Evolutionary conservation across 352 stramenopile species (phyloP).

Genomic region (Phytopythium chamaehyphon): DNA sequence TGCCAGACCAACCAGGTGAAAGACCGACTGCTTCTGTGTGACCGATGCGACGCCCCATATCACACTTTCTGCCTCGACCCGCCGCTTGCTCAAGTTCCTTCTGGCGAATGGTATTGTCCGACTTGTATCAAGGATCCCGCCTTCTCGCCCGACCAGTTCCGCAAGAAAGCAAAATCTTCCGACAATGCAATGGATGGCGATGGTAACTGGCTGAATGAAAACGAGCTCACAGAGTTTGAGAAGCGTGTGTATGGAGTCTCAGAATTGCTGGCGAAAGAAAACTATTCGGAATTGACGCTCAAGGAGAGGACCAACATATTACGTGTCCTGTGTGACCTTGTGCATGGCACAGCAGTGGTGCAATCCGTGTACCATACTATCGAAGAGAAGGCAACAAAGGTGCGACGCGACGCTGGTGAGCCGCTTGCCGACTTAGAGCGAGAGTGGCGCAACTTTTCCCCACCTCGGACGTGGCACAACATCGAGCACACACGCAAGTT

Average conservation of each 20-base stretch:
- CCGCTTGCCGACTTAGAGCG: conserved; percentile 53
- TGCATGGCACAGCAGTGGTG: conserved; percentile 44
- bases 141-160: conserved; percentile 48
- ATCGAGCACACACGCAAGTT: conserved; percentile 64
- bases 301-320: conserved; percentile 55
- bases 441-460: conserved; percentile 55
- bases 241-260: conserved; percentile 56
- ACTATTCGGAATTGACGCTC: conserved; percentile 50
- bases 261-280: conserved; percentile 65
- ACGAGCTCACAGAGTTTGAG: conserved; percentile 60
- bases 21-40: conserved; percentile 60
- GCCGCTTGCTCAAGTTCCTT: conserved; percentile 53
- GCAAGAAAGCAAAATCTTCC: conserved; percentile 24
- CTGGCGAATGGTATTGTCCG: conserved; percentile 76
- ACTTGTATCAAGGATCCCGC: conserved; percentile 47
- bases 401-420: conserved; percentile 46
- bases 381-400: conserved; percentile 58
- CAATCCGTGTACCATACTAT: conserved; percentile 63
- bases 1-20: conserved; percentile 74
- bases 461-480: conserved; percentile 33
- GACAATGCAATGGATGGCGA: conserved; percentile 12
- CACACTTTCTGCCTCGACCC: conserved; percentile 76
- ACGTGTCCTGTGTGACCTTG: conserved; percentile 59
- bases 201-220: conserved; percentile 18
- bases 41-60: conserved; percentile 81